These are phyloP conservation scores for Zea mays DNA, from an alignment of 176 grass and related monocot genomes.

Conservation along the genomic window Zm-B73-REFERENCE-NAM-5.0 NC_050101.1:165825001-165825500, in stretches of 20 bases:
- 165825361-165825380: too few species aligned
- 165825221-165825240: neutral
- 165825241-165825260: slow-evolving; percentile 1
- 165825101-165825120: slow-evolving; percentile 8
- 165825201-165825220: slow-evolving; percentile 3
- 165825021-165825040: slow-evolving; percentile 32
- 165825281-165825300: neutral
- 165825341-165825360: too few species aligned
- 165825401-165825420: too few species aligned
- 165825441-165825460: too few species aligned
- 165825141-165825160: neutral
- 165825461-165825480: too few species aligned
- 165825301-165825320: too few species aligned
- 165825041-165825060: slow-evolving; percentile 38
- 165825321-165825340: too few species aligned
- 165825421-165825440: too few species aligned
- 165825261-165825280: neutral
- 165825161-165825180: neutral
- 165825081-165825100: slow-evolving; percentile 39
- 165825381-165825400: too few species aligned
- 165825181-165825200: neutral
- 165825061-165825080: slow-evolving; percentile 35
- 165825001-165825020: slow-evolving; percentile 27
- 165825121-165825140: slow-evolving; percentile 24
- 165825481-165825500: too few species aligned